phyloP scores from a whole-genome alignment of 2,329 filamentous ascomycete genomes.

The Phaeophleospora eucalypticola region DNA sequence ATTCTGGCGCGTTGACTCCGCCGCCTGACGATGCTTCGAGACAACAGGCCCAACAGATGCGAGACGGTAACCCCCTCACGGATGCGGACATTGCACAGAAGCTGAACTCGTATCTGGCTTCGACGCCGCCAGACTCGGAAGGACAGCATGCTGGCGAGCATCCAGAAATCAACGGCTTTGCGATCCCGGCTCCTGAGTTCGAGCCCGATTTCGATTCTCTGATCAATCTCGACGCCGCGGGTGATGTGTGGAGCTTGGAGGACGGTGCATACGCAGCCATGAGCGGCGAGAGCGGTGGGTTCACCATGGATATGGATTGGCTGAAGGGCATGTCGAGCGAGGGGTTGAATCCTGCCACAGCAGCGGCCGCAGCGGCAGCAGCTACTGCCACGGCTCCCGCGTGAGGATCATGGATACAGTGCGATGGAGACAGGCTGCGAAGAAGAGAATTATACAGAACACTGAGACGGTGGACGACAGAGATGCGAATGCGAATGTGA shows the following conservation, averaged over 20 bases:
- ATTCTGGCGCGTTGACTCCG: constrained; percentile 27
- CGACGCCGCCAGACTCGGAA: constrained; percentile 45
- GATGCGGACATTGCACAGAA: constrained; percentile 47
- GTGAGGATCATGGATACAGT: neutral
- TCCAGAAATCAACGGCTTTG: neutral
- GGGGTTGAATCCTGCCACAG: constrained; percentile 4
- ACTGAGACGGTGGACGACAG: neutral
- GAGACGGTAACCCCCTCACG: constrained; percentile 25
- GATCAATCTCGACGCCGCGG: constrained; percentile 36
- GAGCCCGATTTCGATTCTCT: constrained; percentile 37
- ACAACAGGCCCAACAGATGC: constrained; percentile 2
- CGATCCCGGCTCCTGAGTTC: constrained; percentile 17
- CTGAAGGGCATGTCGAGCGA: constrained; percentile 32
- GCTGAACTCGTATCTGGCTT: constrained; percentile 48
- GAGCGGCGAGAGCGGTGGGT: constrained; percentile 31
- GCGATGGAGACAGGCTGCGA: neutral
- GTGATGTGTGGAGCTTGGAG: constrained; percentile 32
- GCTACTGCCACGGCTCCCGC: neutral
- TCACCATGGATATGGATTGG: constrained; percentile 35
- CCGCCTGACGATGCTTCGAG: constrained; percentile 24
- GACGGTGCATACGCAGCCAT: constrained; percentile 33
- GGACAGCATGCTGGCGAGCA: constrained; percentile 12
- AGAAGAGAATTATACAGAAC: neutral
- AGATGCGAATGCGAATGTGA: too few species aligned
- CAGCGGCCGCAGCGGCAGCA: too few species aligned